A percentile compares a stretch with the other conserved stretches of the same genome.
Evolutionary conservation across 2,329 filamentous ascomycete species (phyloP).

Genomic region (Plenodomus tracheiphilus): DNA sequence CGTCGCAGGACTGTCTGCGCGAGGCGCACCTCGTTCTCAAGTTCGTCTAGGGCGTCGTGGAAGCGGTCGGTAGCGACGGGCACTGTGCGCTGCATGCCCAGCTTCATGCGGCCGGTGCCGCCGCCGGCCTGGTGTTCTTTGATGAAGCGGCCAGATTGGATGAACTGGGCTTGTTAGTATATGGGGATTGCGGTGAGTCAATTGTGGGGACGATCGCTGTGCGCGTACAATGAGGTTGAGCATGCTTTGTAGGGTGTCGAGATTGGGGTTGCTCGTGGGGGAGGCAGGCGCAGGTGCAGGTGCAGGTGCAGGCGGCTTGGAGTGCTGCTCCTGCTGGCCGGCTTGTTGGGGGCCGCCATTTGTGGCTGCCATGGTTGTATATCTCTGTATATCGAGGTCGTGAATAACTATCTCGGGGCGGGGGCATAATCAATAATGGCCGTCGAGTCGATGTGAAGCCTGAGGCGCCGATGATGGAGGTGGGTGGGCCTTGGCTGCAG

Average conservation of each 20-base stretch:
- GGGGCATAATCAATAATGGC: too few relatives aligned
- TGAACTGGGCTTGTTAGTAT: conserved; percentile 38
- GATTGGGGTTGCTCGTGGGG: conserved; percentile 18
- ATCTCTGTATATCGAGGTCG: too few relatives aligned
- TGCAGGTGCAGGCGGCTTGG: neutral
- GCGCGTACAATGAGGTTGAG: conserved; percentile 51
- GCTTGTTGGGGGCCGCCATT: conserved; percentile 13
- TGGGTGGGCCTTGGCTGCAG: too few relatives aligned
- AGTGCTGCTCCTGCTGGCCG: conserved; percentile 11
- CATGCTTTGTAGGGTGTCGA: conserved; percentile 53
- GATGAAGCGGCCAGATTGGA: conserved; percentile 51
- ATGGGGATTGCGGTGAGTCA: neutral
- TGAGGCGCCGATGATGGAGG: too few relatives aligned
- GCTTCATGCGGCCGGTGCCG: conserved; percentile 34
- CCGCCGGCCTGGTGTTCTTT: conserved; percentile 43
- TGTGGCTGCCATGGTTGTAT: conserved; percentile 15
- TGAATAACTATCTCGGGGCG: too few relatives aligned
- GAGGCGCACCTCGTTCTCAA: conserved; percentile 50
- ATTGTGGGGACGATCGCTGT: neutral
- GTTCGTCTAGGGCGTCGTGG: conserved; percentile 56
- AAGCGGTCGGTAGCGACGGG: conserved; percentile 49
- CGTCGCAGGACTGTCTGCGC: conserved; percentile 41
- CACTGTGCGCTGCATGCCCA: conserved; percentile 44
- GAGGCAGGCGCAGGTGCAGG: neutral
- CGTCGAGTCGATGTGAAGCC: too few relatives aligned